These are phyloP conservation scores for Hypoxylon sp. DNA, from an alignment of 2,329 filamentous ascomycete genomes.

Conservation along the genomic window DNA sequence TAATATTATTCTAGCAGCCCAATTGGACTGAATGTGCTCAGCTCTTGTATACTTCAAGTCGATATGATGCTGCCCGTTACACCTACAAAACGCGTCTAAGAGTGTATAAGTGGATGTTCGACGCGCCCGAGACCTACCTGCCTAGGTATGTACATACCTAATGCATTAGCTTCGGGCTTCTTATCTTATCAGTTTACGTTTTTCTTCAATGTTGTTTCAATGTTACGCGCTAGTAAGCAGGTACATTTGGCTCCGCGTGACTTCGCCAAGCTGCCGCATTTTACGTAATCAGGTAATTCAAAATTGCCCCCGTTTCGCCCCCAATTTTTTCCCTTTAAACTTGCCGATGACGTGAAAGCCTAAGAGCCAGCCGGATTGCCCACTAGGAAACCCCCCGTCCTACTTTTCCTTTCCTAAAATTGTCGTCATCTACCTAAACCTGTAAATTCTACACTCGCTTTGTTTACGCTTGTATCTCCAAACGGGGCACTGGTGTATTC, in stretches of 20 bases:
- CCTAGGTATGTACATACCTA: no score
- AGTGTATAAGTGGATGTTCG: slow-evolving; percentile 24
- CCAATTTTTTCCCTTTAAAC: slow-evolving; percentile 4
- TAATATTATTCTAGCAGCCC: not conserved
- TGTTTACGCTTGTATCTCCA: slow-evolving; percentile 5
- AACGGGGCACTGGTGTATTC: not conserved
- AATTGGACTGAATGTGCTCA: slow-evolving; percentile 11
- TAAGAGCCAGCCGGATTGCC: slow-evolving; percentile 20
- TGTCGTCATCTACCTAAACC: slow-evolving; percentile 1
- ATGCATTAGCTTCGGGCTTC: not conserved
- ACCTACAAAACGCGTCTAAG: slow-evolving; percentile 30
- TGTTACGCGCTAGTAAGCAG: slow-evolving; percentile 1
- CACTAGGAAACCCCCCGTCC: slow-evolving; percentile 6
- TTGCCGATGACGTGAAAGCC: slow-evolving; percentile 36
- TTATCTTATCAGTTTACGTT: slow-evolving; percentile 36
- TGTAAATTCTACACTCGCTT: not conserved
- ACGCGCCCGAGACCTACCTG: slow-evolving; percentile 22
- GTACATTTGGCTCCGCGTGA: slow-evolving; percentile 17
- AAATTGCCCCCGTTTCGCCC: not conserved
- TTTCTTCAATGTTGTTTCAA: not conserved
- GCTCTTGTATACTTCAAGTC: slow-evolving; percentile 5
- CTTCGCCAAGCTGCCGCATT: not conserved
- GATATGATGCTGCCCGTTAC: slow-evolving; percentile 14
- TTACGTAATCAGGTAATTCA: not conserved
- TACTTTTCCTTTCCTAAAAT: slow-evolving; percentile 13